Base-by-base conservation (phyloP, 2,329 filamentous ascomycete genomes). In the Penicillium sp. region DNA sequence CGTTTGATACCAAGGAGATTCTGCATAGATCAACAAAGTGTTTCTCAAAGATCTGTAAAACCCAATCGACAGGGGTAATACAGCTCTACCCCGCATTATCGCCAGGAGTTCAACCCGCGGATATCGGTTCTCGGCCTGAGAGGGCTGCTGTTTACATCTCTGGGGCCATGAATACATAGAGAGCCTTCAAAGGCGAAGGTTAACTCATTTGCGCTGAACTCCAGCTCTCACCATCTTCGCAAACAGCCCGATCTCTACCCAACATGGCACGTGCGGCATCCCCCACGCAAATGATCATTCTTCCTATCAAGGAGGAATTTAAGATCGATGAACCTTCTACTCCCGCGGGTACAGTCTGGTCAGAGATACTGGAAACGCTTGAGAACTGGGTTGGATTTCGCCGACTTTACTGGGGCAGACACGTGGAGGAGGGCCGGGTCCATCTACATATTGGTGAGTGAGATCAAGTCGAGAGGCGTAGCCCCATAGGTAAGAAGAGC, bases 241-340 rank as follows among this genome's bases (percentile, higher is more conserved):
- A 35, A 49, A 13, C 46, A 11, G 4, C 27, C 31, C n/a, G 6
- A 13, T 33, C 13, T 44, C 36, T 19, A 35, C 44, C 50, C 54
- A 49, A 40, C 16, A 64, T 61, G 54, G 53, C 55, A 50, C 53
- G 58, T 59, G 54, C 62, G 49, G 63, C 61, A 55, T 58, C 40
- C 56, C 62, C 67, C 62, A 68, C 64, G 16, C 63, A 65, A 33
- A 68, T 64, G 60, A 59, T 65, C 58, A 53, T 64, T 47, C 56
- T 69, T 50, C 58, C 83, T 84, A 6, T 77, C 80, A n/a, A 79
- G 80, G 50, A 74, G 27, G 40, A 52, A 7, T 22, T 59, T 33
- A 50, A 56, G 10, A 58, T 79, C 24, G 88, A 90, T 59, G 87
- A 90, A 66, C 85, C 83, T 0, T 83, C 83, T 63, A 86, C 60